phyloP scores from a whole-genome alignment of 345 rosid species.

The Excoecaria cochinchinensis region DNA sequence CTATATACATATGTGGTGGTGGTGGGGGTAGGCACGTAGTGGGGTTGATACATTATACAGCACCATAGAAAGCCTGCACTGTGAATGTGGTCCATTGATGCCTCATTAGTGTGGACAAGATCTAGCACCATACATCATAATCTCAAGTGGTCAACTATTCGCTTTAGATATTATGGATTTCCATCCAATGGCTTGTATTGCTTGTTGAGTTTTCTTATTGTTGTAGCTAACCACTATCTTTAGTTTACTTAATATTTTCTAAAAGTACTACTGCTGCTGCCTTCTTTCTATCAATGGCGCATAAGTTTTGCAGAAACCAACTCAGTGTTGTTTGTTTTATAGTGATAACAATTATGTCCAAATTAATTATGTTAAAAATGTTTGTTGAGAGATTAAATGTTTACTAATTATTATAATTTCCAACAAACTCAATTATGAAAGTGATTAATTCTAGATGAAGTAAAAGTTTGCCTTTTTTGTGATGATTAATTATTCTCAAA shows the following conservation, averaged over 20 bases:
- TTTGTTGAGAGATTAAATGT: no score
- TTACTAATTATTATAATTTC: no score
- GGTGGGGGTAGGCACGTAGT: conserved; percentile 19
- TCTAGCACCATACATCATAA: conserved; percentile 55
- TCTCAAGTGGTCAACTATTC: conserved; percentile 24
- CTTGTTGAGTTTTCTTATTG: conserved; percentile 8
- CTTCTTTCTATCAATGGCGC: no score
- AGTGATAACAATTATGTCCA: no score
- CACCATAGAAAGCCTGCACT: conserved; percentile 44
- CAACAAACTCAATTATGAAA: no score
- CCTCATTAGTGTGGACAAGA: conserved; percentile 58
- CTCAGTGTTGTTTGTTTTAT: no score
- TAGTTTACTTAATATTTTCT: not conserved
- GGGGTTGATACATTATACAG: not conserved
- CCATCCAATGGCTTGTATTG: conserved; percentile 32
- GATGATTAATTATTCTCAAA: no score
- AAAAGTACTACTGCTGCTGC: no score
- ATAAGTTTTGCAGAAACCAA: no score
- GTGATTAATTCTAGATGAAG: no score
- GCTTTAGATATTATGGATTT: conserved; percentile 16
- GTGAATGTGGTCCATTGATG: conserved; percentile 46
- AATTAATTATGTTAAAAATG: no score
- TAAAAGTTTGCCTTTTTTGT: no score
- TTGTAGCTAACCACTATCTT: not conserved
- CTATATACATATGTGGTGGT: conserved; percentile 11